Conservation (phyloP, 805 yeast genomes). For the Lipomyces oligophaga region DNA sequence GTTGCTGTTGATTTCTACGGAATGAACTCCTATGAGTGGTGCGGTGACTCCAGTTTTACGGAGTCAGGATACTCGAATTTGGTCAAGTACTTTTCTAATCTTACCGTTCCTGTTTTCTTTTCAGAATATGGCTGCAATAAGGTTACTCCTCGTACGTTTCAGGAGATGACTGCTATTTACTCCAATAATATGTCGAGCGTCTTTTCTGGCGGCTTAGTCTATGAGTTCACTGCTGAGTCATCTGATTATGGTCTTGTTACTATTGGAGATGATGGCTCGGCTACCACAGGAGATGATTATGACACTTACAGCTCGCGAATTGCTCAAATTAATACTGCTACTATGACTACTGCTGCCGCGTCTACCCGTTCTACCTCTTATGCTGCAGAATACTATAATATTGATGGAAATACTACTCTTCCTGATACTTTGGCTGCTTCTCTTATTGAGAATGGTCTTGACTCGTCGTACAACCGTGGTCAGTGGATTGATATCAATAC, state of each 20-base stretch:
- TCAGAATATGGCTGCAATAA: slow-evolving; percentile 92
- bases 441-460: slow-evolving; percentile 36
- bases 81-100: slow-evolving; percentile 61
- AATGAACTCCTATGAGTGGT: slow-evolving; percentile 93
- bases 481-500: slow-evolving; percentile 20
- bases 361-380: slow-evolving; percentile 20
- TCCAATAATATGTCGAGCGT: slow-evolving; percentile 33
- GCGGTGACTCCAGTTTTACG: slow-evolving; percentile 74
- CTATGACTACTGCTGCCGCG: slow-evolving; percentile 27
- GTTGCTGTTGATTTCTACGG: slow-evolving; percentile 74
- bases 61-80: slow-evolving; percentile 66
- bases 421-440: slow-evolving; percentile 34
- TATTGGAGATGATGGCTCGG: slow-evolving; percentile 46
- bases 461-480: slow-evolving; percentile 36
- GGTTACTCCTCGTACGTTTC: slow-evolving; percentile 73
- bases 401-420: slow-evolving; percentile 28
- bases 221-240: slow-evolving; percentile 77
- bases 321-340: slow-evolving; percentile 39
- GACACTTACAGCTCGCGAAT: slow-evolving; percentile 56
- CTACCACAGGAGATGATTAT: slow-evolving; percentile 51
- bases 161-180: slow-evolving; percentile 69
- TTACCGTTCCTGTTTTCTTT: slow-evolving; percentile 75
- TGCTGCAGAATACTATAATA: slow-evolving; percentile 33
- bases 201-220: slow-evolving; percentile 89
- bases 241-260: slow-evolving; percentile 72